A percentile compares a stretch with the other conserved stretches of the same genome.
Conservation (phyloP, 768 basidiomycete genomes). For the Rhodosporidiobolus odoratus region DNA sequence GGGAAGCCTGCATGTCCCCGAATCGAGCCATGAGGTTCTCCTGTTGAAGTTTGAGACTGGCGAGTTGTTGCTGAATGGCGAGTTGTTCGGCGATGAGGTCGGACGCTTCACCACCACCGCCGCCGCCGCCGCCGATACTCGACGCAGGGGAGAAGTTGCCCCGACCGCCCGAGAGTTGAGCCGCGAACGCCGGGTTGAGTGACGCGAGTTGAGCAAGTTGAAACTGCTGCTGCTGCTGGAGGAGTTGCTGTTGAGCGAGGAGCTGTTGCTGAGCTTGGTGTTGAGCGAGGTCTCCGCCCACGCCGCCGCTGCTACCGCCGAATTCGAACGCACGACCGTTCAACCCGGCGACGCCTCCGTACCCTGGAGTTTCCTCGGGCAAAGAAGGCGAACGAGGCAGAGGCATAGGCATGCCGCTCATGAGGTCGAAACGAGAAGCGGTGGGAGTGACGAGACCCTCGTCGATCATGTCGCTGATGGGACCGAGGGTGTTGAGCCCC, state of each 20-base stretch:
- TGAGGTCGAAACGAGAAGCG: slow-evolving; percentile 39
- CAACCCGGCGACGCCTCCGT: too few species aligned
- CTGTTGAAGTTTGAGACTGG: slow-evolving; percentile 82
- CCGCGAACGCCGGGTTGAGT: not conserved
- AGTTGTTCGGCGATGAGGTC: slow-evolving; percentile 98
- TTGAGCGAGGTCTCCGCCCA: slow-evolving; percentile 44
- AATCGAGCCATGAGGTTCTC: slow-evolving; percentile 83
- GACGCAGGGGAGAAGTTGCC: not conserved
- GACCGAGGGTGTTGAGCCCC: slow-evolving; percentile 55
- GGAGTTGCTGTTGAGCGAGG: slow-evolving; percentile 43
- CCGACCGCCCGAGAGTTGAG: not conserved
- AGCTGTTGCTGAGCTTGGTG: slow-evolving; percentile 17
- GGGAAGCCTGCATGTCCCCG: slow-evolving; percentile 66
- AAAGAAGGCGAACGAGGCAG: slow-evolving; percentile 55
- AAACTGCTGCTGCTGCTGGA: slow-evolving; percentile 23
- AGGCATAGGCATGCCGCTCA: slow-evolving; percentile 29
- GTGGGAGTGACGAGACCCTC: slow-evolving; percentile 42
- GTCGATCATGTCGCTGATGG: slow-evolving; percentile 44
- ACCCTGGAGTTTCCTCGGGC: too few species aligned
- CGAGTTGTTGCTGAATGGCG: slow-evolving; percentile 82
- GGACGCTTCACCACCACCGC: slow-evolving; percentile 12
- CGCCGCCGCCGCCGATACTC: not conserved
- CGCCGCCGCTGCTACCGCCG: slow-evolving; percentile 72
- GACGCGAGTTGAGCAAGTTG: slow-evolving; percentile 53
- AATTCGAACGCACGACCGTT: too few species aligned